Percentiles rank a stretch among this genome's conserved stretches.
These are phyloP conservation scores for Dactylellina cionopaga DNA, from an alignment of 2,329 filamentous ascomycete species.

Conservation along the genomic window DNA sequence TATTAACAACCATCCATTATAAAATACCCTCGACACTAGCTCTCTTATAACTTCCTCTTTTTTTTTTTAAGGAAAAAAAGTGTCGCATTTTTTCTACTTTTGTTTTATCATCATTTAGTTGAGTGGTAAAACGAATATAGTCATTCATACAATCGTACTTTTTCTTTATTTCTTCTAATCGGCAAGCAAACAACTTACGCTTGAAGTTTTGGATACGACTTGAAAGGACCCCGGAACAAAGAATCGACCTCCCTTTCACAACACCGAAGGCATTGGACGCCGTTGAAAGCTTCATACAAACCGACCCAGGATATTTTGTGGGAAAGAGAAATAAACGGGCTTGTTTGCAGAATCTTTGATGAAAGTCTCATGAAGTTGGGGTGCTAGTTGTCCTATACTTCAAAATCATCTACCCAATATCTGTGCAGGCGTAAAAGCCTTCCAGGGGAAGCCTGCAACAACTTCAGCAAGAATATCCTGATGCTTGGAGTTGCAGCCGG, in stretches of 20 bases:
- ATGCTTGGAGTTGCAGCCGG: constrained; percentile 38
- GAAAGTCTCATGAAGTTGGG: constrained; percentile 13
- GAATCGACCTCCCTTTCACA: constrained; percentile 35
- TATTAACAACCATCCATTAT: neutral
- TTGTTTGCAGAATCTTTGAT: no score
- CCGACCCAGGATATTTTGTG: no score
- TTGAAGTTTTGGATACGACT: constrained; percentile 6
- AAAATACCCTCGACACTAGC: neutral
- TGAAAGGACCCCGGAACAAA: constrained; percentile 27
- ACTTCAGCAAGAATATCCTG: neutral
- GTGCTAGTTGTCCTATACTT: neutral
- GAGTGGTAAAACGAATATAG: constrained; percentile 13
- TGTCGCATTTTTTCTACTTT: no score
- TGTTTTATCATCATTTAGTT: constrained; percentile 13
- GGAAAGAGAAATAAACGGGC: no score
- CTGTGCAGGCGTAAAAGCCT: constrained; percentile 6
- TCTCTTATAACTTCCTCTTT: constrained; percentile 5
- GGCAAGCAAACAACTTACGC: constrained; percentile 1
- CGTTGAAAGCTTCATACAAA: neutral
- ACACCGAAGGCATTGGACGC: neutral
- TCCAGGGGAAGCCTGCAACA: constrained; percentile 11
- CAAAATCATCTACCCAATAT: neutral
- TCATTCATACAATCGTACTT: no score
- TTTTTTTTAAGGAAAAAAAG: no score
- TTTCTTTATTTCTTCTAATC: neutral